Percentiles rank a stretch among this genome's conserved stretches.
Evolutionary conservation across 768 basidiomycete species (phyloP).

Genomic region (Hebeloma cylindrosporum): DNA sequence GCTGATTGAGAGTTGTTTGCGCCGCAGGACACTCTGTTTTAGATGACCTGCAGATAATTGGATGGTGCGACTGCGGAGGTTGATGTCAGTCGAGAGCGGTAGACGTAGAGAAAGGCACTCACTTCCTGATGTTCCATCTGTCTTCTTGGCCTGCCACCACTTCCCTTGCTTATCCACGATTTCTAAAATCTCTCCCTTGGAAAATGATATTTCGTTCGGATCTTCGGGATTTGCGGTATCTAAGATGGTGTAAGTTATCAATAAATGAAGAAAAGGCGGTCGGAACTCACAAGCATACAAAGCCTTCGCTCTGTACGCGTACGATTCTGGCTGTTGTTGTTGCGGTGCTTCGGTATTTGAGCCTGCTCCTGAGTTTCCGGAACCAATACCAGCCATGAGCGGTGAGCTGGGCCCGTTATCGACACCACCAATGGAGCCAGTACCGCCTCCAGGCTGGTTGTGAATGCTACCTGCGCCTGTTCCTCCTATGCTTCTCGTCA

Average conservation of each 20-base stretch:
- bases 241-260: conserved; percentile 37
- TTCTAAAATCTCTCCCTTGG: conserved; percentile 89
- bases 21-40: conserved; percentile 25
- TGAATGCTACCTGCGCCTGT: conserved; percentile 55
- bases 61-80: conserved; percentile 69
- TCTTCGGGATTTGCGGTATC: conserved; percentile 94
- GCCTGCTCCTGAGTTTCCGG: conserved; percentile 42
- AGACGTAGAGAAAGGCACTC: conserved; percentile 34
- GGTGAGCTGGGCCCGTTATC: conserved; percentile 63
- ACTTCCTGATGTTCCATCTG: conserved; percentile 79
- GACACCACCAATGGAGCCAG: conserved; percentile 42
- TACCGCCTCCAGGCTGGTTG: conserved; percentile 44
- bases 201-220: conserved; percentile 93
- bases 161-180: conserved; percentile 91
- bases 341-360: conserved; percentile 25
- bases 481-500: conserved; percentile 37
- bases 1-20: conserved; percentile 6
- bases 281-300: conserved; percentile 77
- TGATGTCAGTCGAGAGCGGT: conserved; percentile 2
- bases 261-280: conserved; percentile 9
- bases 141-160: conserved; percentile 89
- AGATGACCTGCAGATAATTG: conserved; percentile 82
- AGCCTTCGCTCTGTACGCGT: conserved; percentile 80
- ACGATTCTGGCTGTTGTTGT: conserved; percentile 41
- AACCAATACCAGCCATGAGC: conserved; percentile 64